These are phyloP conservation scores for Fraxinus quadrangulata DNA, from an alignment of 257 asterid species.

Conservation along the genomic window DNA sequence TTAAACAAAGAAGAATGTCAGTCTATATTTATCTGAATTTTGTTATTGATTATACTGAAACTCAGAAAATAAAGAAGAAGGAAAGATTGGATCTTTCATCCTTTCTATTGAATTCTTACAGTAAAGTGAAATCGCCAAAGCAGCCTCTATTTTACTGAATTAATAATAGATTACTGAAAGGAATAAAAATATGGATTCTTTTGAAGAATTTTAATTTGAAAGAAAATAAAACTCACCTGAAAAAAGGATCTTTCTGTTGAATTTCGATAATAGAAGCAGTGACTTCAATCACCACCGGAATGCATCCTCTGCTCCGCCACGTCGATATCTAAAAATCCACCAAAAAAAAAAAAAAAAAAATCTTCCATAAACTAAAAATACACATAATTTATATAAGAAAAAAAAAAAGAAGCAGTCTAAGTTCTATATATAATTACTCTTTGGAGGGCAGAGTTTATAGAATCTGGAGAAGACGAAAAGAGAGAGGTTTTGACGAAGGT, in stretches of 20 bases:
- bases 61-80: background rate
- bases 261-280: slow-evolving; percentile 76
- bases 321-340: slow-evolving; percentile 57
- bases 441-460: slow-evolving; percentile 55
- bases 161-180: no score
- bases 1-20: background rate
- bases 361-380: background rate
- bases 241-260: slow-evolving; percentile 80
- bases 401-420: background rate
- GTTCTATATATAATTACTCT: slow-evolving; percentile 40
- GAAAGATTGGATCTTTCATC: background rate
- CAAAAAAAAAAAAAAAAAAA: background rate
- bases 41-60: background rate
- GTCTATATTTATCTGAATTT: background rate
- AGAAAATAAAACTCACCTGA: slow-evolving; percentile 44
- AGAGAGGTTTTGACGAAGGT: slow-evolving; percentile 53
- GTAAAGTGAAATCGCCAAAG: no score
- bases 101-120: no score
- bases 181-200: background rate
- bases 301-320: slow-evolving; percentile 87
- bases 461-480: slow-evolving; percentile 61
- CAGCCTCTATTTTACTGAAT: no score
- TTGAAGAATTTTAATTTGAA: background rate
- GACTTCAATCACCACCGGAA: slow-evolving; percentile 63
- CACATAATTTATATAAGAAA: background rate